Conservation (phyloP, 495 filamentous ascomycete genomes). For the Trichoderma asperelloides region DNA sequence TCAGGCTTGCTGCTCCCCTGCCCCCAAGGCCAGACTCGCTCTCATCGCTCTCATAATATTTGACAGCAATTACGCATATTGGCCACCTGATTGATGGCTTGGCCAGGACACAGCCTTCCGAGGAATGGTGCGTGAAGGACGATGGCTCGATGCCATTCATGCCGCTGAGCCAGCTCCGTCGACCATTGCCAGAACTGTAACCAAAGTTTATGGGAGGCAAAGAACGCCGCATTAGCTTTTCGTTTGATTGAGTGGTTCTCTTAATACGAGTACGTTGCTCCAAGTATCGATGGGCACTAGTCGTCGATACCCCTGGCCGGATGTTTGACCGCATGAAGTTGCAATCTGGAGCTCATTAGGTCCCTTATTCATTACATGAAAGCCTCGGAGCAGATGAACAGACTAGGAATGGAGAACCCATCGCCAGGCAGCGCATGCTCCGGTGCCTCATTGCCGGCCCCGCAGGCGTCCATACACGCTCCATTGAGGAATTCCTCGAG, state of each 20-base stretch:
- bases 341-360: constrained; percentile 4
- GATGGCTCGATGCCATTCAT: not conserved
- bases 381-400: constrained; percentile 3
- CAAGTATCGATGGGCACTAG: not conserved
- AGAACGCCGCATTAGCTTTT: not conserved
- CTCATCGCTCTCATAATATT: too few species aligned
- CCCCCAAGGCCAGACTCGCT: not conserved
- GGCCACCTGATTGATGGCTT: not conserved
- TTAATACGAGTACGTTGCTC: not conserved
- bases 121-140: not conserved
- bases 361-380: constrained; percentile 4
- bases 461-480: not conserved
- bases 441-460: not conserved
- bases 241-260: not conserved
- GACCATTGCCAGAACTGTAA: not conserved
- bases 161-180: not conserved
- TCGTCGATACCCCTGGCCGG: not conserved
- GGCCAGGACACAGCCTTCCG: not conserved
- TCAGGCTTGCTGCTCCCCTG: not conserved
- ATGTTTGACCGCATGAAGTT: constrained; percentile 3
- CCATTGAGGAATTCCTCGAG: not conserved
- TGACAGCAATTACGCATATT: too few species aligned
- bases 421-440: not conserved
- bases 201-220: not conserved
- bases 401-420: not conserved